Percentiles rank a stretch among this genome's conserved stretches.
phyloP scores from a whole-genome alignment of 805 yeast genomes.

The Candida fluviatilis region DNA sequence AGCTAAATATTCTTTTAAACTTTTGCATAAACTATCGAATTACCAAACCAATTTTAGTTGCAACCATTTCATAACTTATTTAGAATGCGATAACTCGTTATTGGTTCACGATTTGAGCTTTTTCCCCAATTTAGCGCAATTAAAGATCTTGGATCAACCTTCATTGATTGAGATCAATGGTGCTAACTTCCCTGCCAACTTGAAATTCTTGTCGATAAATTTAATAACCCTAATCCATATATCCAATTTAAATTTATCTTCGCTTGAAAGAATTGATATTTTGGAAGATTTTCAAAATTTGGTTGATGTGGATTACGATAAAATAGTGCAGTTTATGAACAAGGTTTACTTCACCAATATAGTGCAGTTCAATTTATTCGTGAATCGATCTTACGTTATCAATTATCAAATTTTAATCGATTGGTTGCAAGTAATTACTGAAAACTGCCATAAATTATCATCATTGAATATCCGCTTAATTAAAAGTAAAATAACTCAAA shows the following conservation, averaged over 20 bases:
- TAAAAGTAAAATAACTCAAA: not conserved
- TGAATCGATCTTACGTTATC: constrained; percentile 6
- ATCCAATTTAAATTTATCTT: not conserved
- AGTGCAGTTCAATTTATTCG: constrained; percentile 6
- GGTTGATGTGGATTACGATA: constrained; percentile 5
- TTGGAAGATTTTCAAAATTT: constrained; percentile 17
- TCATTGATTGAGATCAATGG: not conserved
- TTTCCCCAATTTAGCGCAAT: constrained; percentile 16
- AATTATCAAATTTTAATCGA: constrained; percentile 4
- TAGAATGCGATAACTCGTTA: constrained; percentile 21
- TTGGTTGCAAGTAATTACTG: not conserved
- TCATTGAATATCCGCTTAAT: not conserved
- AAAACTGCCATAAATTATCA: not conserved
- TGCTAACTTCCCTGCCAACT: not conserved
- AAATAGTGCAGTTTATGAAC: not conserved
- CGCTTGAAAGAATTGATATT: constrained; percentile 15
- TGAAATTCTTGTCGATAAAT: constrained; percentile 15
- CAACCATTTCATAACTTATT: constrained; percentile 15
- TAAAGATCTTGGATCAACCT: constrained; percentile 18
- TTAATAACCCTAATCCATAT: constrained; percentile 9
- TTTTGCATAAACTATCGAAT: not conserved
- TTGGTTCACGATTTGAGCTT: constrained; percentile 12
- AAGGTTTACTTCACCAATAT: not conserved
- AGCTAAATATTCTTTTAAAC: constrained; percentile 15
- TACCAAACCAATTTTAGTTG: constrained; percentile 9